Evolutionary conservation across 2,329 filamentous ascomycete genomes (phyloP).

Genomic region (Pyrenochaeta sp.): DNA sequence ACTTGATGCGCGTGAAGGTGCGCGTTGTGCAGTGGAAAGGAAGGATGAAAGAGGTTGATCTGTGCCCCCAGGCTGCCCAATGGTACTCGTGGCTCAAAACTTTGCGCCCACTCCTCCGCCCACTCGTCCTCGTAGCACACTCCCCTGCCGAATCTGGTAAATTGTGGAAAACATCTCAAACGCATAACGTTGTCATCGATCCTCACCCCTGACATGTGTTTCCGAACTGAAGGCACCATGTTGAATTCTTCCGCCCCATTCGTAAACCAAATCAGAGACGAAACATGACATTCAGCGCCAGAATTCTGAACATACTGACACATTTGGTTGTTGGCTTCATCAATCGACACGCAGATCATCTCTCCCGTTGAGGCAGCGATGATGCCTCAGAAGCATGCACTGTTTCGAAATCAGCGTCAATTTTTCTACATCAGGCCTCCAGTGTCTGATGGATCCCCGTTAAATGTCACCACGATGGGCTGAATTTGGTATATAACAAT

Average conservation of each 20-base stretch:
- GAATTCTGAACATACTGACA: background rate
- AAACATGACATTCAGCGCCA: conserved; percentile 22
- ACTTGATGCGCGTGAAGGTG: conserved; percentile 27
- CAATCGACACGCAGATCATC: conserved; percentile 18
- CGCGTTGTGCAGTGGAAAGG: conserved; percentile 13
- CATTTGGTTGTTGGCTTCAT: conserved; percentile 14
- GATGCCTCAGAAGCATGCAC: conserved; percentile 17
- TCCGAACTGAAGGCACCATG: conserved; percentile 21
- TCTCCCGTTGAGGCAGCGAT: conserved; percentile 17
- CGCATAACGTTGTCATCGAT: conserved; percentile 32
- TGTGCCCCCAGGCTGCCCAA: no score
- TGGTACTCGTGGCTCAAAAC: conserved; percentile 7
- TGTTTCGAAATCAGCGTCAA: conserved; percentile 34
- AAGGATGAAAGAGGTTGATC: conserved; percentile 11
- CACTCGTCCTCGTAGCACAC: conserved; percentile 1
- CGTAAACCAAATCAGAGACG: conserved; percentile 25
- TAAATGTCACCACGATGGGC: conserved; percentile 1
- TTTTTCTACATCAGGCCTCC: conserved; percentile 12
- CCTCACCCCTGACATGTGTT: conserved; percentile 16
- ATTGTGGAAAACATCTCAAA: conserved; percentile 14
- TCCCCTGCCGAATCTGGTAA: background rate
- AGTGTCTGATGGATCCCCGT: conserved; percentile 27
- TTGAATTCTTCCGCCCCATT: conserved; percentile 25
- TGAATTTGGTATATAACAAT: conserved; percentile 23
- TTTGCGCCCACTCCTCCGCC: conserved; percentile 1